A percentile compares a stretch with the other conserved stretches of the same genome.
phyloP scores from a whole-genome alignment of 2,329 filamentous ascomycete species.

The Paradendryphiella salina region DNA sequence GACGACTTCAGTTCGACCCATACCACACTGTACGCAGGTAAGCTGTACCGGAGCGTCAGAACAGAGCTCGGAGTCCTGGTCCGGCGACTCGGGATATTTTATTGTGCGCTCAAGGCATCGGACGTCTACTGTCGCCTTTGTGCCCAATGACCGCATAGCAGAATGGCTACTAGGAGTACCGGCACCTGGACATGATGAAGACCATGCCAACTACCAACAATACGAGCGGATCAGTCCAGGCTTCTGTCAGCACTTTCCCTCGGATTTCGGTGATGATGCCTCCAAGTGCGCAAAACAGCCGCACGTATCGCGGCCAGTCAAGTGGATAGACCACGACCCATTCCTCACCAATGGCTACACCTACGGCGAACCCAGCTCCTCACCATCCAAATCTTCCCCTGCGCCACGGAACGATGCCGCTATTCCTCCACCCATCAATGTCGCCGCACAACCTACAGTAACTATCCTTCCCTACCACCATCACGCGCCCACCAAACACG shows the following conservation, averaged over 20 bases:
- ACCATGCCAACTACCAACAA: neutral
- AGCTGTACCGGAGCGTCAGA: slow-evolving; percentile 5
- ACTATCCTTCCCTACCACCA: neutral
- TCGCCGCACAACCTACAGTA: neutral
- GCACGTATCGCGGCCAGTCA: neutral
- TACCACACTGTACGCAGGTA: neutral
- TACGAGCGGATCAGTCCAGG: neutral
- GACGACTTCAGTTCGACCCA: neutral
- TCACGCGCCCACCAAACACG: neutral
- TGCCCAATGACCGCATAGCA: slow-evolving; percentile 14
- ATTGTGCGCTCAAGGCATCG: slow-evolving; percentile 2
- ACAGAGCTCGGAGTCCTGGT: slow-evolving; percentile 32
- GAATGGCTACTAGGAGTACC: slow-evolving; percentile 24
- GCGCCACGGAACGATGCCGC: neutral
- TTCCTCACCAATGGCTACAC: neutral
- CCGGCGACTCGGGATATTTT: slow-evolving; percentile 34
- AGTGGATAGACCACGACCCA: neutral
- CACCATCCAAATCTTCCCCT: neutral
- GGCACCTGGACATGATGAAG: neutral
- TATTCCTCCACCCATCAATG: neutral
- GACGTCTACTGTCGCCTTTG: neutral
- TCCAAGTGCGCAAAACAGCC: neutral
- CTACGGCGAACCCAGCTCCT: neutral
- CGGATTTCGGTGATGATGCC: neutral
- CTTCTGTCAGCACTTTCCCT: neutral